These are phyloP conservation scores for Penicillium daleae DNA, from an alignment of 495 filamentous ascomycete genomes.

Conservation along the genomic window DNA sequence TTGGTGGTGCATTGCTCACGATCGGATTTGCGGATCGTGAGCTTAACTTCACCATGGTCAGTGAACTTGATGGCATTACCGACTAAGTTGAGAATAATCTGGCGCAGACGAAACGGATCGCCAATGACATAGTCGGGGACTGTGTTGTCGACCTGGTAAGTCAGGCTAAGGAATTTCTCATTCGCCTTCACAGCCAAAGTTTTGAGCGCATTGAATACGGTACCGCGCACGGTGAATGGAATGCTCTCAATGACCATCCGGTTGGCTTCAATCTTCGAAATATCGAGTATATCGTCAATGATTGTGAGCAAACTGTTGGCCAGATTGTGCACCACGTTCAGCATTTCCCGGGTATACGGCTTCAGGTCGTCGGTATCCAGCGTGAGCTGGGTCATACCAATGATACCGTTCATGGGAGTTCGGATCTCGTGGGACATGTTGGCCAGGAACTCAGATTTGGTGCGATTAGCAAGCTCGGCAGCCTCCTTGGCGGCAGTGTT, in stretches of 20 bases:
- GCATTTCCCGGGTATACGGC: conserved; percentile 94
- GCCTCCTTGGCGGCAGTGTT: conserved; percentile 97
- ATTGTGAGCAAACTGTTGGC: conserved; percentile 97
- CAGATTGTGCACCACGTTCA: conserved; percentile 97
- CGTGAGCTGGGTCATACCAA: conserved; percentile 96
- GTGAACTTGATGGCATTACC: conserved; percentile 86
- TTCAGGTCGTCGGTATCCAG: conserved; percentile 91
- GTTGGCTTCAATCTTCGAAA: conserved; percentile 99
- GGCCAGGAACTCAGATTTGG: conserved; percentile 97
- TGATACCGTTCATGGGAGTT: conserved; percentile 89
- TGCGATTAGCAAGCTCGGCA: conserved; percentile 95
- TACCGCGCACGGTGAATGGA: conserved; percentile 91
- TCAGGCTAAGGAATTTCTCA: conserved; percentile 91
- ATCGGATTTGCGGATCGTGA: conserved; percentile 78
- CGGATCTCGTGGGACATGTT: conserved; percentile 99
- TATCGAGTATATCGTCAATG: conserved; percentile 98
- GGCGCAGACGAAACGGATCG: conserved; percentile 93
- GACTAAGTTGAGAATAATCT: conserved; percentile 76
- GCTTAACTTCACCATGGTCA: conserved; percentile 93
- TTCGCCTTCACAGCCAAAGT: conserved; percentile 97
- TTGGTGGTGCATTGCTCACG: conserved; percentile 67
- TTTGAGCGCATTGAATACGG: conserved; percentile 97
- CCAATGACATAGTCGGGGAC: conserved; percentile 97
- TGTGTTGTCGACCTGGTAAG: conserved; percentile 90
- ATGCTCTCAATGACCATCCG: conserved; percentile 99